phyloP scores from a whole-genome alignment of 2,329 filamentous ascomycete genomes.

The Trichophaea hybrida region DNA sequence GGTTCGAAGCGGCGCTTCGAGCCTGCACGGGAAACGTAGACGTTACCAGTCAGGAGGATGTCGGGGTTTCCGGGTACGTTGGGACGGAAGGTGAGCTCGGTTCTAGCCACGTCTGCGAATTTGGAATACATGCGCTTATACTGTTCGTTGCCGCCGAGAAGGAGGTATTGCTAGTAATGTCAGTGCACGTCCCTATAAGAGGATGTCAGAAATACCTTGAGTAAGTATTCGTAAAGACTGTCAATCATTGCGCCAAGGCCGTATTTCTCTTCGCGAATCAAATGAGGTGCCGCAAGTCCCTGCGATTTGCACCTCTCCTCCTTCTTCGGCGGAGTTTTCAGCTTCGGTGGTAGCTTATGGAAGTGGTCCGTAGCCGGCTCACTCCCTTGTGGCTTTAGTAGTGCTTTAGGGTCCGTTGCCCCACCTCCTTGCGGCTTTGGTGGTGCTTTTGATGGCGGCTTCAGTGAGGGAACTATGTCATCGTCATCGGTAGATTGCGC shows the following conservation, averaged over 20 bases:
- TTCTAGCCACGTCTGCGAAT: slow-evolving; percentile 51
- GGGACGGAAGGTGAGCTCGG: slow-evolving; percentile 63
- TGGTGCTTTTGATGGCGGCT: neutral
- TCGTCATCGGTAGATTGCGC: neutral
- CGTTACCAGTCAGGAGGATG: slow-evolving; percentile 58
- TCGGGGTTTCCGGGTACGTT: slow-evolving; percentile 54
- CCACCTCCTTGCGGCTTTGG: too few species aligned
- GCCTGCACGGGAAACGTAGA: slow-evolving; percentile 35
- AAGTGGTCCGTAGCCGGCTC: too few species aligned
- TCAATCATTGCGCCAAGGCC: slow-evolving; percentile 53
- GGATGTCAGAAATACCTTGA: slow-evolving; percentile 38
- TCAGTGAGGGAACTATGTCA: neutral
- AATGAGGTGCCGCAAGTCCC: neutral
- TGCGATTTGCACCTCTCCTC: neutral
- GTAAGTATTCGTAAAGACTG: slow-evolving; percentile 58
- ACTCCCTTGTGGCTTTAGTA: too few species aligned
- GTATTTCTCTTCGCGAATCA: slow-evolving; percentile 33
- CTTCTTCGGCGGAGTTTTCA: neutral
- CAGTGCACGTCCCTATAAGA: neutral
- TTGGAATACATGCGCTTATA: slow-evolving; percentile 60
- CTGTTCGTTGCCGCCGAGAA: slow-evolving; percentile 57
- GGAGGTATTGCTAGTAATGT: slow-evolving; percentile 46
- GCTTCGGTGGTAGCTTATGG: neutral
- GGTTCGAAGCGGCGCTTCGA: slow-evolving; percentile 21
- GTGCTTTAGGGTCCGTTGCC: too few species aligned